Base-by-base conservation (phyloP, 202 grass and related monocot species). In the Setaria italica region DNA sequence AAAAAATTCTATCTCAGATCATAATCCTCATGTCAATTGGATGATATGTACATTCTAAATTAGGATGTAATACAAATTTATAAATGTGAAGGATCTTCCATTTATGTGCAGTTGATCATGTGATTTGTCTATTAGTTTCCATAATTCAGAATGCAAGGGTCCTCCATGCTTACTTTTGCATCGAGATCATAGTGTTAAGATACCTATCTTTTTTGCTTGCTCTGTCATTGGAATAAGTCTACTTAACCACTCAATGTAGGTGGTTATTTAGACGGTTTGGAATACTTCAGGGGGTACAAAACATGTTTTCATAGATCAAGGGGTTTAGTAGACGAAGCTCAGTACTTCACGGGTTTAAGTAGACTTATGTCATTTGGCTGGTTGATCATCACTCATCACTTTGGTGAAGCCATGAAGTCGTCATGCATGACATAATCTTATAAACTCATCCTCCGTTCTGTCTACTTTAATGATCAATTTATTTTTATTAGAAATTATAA, bases 111-210 rank as follows among this genome's bases (percentile, higher is more conserved):
- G 25, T 25, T 25, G 25, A 25, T 25, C 25, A 25, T 25, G 25
- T 25, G 25, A 25, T 25, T 25, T 25, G 25, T 25, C 25, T 25
- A 25, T 25, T 25, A 25, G 25, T 25, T 25, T 25, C 25, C 41
- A 34, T 30, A 48, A 56, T 82, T 69, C 67, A 32, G 80, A 71
- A 46, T 82, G 21, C 6, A 77, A 35, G 68, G 73, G 19, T 37
- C 34, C 34, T 75, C 17, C 13, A 20, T 19, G 20, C 21, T 84
- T 51, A 63, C 15, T 83, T 82, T 62, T 74, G 45, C 30, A 55
- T 85, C 41, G 50, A 43, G 62, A 45, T 47, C 8, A 63, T 53
- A 35, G 11, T 2, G 55, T 41, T 76, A 59, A 41, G 30, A 75
- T 67, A 53, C 20, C 29, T 25, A 16, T 55, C 13, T 84, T 84